Evolutionary conservation across 768 basidiomycete genomes (phyloP).

Genomic region (Rubroboletus pulcherrimus): DNA sequence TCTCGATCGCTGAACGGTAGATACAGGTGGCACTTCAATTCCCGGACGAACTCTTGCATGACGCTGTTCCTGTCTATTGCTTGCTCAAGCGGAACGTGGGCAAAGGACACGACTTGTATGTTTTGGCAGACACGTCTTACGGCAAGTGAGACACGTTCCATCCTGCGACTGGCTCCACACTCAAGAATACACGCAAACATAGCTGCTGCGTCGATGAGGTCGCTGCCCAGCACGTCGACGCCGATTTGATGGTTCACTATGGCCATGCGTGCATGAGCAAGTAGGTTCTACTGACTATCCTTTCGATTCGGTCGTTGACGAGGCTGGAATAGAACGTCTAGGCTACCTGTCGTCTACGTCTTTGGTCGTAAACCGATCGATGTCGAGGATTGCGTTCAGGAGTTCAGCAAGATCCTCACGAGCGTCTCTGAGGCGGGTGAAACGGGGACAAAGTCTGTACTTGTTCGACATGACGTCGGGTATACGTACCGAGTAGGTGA

Average conservation of each 20-base stretch:
- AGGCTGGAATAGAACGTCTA: slow-evolving; percentile 60
- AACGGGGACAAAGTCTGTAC: slow-evolving; percentile 29
- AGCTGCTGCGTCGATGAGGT: slow-evolving; percentile 97
- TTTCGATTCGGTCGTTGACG: background rate
- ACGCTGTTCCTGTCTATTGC: slow-evolving; percentile 81
- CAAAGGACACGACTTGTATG: slow-evolving; percentile 60
- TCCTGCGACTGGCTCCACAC: background rate
- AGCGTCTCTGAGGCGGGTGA: background rate
- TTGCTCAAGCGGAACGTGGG: slow-evolving; percentile 52
- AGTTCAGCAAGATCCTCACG: slow-evolving; percentile 37
- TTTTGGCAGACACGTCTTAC: slow-evolving; percentile 97
- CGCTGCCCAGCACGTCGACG: slow-evolving; percentile 89
- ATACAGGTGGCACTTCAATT: slow-evolving; percentile 86
- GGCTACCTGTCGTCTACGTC: slow-evolving; percentile 86
- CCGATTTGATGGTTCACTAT: slow-evolving; percentile 90
- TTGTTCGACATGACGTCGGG: slow-evolving; percentile 74
- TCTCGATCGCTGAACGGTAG: background rate
- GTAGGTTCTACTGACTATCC: slow-evolving; percentile 43
- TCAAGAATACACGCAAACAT: background rate
- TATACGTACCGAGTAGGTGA: slow-evolving; percentile 68
- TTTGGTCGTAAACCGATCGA: slow-evolving; percentile 76
- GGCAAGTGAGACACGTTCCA: slow-evolving; percentile 59
- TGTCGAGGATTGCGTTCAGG: slow-evolving; percentile 44
- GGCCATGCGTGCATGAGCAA: slow-evolving; percentile 94
- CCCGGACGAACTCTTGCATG: slow-evolving; percentile 86